Conservation (phyloP, 2,329 filamentous ascomycete genomes). For the Paecilomyces fulvus region DNA sequence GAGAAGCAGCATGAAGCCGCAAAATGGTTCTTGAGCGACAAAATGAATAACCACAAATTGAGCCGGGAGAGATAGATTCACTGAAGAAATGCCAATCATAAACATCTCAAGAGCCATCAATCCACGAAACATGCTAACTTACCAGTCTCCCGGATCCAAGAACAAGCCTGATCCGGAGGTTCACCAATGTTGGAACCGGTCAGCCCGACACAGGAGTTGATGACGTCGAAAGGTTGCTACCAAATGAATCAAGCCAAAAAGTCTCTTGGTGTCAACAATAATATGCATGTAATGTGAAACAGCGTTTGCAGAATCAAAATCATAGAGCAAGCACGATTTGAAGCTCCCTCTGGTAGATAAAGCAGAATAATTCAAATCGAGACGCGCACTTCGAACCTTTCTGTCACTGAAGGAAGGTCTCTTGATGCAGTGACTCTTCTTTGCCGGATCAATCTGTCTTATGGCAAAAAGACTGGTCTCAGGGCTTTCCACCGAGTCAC, state of each 20-base stretch:
- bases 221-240: neutral
- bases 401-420: too few relatives aligned
- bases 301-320: neutral
- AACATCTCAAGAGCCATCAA: neutral
- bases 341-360: too few relatives aligned
- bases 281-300: neutral
- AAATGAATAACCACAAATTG: neutral
- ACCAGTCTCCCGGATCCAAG: neutral
- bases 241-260: neutral
- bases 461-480: too few relatives aligned
- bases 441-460: too few relatives aligned
- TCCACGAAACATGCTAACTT: neutral
- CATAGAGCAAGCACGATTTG: neutral
- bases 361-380: too few relatives aligned
- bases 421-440: too few relatives aligned
- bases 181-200: neutral
- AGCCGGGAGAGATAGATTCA: neutral
- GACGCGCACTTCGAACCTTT: too few relatives aligned
- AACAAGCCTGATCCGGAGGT: neutral
- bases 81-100: neutral
- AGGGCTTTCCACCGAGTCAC: too few relatives aligned
- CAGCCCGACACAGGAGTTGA: neutral
- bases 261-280: neutral
- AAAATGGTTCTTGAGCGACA: neutral
- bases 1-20: neutral